Conservation (phyloP, 164 flowering plant genomes). For the Magnolia changhungtana region DNA sequence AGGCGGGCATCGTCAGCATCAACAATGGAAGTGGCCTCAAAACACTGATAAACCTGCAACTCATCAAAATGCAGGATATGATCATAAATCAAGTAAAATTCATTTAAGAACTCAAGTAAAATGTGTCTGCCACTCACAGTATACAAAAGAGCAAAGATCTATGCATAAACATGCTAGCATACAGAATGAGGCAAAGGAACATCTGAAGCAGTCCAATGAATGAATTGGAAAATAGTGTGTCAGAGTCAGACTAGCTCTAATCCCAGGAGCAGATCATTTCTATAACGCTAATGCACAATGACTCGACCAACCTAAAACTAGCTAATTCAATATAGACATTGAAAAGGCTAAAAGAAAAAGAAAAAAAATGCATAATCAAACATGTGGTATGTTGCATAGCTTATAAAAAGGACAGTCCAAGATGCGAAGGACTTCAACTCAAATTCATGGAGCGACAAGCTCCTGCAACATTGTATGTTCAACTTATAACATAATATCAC, state of each 20-base stretch:
- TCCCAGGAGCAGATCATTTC: neutral
- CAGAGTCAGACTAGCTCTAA: neutral
- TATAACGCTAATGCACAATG: neutral
- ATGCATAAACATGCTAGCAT: neutral
- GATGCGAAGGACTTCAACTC: too few relatives aligned
- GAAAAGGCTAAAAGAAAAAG: neutral
- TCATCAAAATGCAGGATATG: neutral
- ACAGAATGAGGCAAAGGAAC: neutral
- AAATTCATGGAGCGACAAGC: neutral
- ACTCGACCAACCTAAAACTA: neutral
- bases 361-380: neutral
- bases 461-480: neutral
- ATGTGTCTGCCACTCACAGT: neutral
- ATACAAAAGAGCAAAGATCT: neutral
- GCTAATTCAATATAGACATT: neutral
- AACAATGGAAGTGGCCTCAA: slow-evolving; percentile 51
- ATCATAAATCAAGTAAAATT: neutral
- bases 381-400: neutral
- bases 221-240: neutral
- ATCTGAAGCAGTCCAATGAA: neutral
- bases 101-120: neutral
- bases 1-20: slow-evolving; percentile 79
- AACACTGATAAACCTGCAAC: slow-evolving; percentile 72
- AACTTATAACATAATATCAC: too few relatives aligned
- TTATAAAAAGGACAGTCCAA: neutral